These are phyloP conservation scores for Cryptosporidium sp. DNA, from an alignment of 169 alveolate species.

Conservation along the genomic window DNA sequence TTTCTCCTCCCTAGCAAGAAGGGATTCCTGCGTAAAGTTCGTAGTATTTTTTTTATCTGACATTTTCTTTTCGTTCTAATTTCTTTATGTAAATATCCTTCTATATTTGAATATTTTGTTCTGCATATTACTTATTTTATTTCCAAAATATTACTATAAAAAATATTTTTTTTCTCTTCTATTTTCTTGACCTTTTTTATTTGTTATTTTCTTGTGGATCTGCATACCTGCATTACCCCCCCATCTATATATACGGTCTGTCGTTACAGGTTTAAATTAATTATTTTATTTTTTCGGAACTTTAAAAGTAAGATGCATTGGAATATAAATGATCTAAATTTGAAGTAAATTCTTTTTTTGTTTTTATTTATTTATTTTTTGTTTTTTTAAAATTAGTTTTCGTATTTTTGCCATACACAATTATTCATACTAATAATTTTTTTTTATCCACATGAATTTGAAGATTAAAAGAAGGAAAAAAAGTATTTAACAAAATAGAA, in stretches of 20 bases:
- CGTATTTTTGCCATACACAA: neutral
- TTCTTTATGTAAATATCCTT: neutral
- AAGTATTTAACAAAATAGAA: too few relatives aligned
- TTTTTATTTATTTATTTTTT: too few relatives aligned
- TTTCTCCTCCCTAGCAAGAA: constrained; percentile 73
- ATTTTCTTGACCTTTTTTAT: constrained; percentile 30
- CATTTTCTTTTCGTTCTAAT: constrained; percentile 12
- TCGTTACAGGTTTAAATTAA: constrained; percentile 31
- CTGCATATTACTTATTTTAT: constrained; percentile 7
- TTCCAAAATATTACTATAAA: neutral
- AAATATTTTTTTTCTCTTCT: neutral
- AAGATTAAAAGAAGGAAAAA: too few relatives aligned
- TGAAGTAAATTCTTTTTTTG: too few relatives aligned
- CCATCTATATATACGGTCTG: constrained; percentile 72
- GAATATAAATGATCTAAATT: too few relatives aligned
- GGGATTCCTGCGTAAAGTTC: constrained; percentile 67
- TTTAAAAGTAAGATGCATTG: too few relatives aligned
- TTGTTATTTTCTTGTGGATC: constrained; percentile 62
- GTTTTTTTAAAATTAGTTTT: too few relatives aligned
- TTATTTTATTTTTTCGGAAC: neutral
- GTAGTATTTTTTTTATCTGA: constrained; percentile 21
- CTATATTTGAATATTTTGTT: neutral
- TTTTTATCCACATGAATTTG: neutral
- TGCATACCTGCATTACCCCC: constrained; percentile 49
- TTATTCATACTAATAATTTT: neutral